A percentile compares a stretch with the other conserved stretches of the same genome.
phyloP scores from a whole-genome alignment of 208 protist species.

The Acanthamoeba lugdunensis region DNA sequence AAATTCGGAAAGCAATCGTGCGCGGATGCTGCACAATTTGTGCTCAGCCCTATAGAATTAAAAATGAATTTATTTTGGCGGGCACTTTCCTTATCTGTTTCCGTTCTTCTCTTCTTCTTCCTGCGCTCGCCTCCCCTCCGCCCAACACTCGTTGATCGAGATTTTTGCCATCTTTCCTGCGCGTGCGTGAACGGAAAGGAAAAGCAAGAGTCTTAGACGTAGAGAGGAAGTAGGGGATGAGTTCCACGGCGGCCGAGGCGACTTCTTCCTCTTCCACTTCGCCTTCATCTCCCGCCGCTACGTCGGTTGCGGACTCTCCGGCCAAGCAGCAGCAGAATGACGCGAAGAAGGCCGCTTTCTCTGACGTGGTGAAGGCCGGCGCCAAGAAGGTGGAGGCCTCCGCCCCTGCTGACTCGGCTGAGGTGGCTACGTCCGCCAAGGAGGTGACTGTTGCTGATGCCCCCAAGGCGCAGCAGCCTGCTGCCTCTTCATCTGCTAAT shows the following conservation, averaged over 20 bases:
- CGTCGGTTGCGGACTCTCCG: slow-evolving; percentile 1
- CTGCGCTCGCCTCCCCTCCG: no score
- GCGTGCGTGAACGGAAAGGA: background rate
- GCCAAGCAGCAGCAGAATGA: slow-evolving; percentile 6
- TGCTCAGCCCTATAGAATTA: background rate
- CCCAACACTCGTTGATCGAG: background rate
- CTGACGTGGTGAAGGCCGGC: background rate
- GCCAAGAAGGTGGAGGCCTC: background rate
- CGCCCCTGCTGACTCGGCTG: background rate
- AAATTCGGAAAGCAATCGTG: background rate
- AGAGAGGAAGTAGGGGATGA: slow-evolving; percentile 16
- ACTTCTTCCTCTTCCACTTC: background rate
- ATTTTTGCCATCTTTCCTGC: background rate
- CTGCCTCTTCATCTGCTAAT: background rate
- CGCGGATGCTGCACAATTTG: background rate
- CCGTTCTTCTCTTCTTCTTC: slow-evolving; percentile 1
- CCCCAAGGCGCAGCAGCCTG: background rate
- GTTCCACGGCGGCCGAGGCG: background rate
- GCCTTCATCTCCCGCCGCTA: background rate
- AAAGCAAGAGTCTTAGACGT: background rate
- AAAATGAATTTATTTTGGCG: background rate
- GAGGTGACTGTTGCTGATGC: background rate
- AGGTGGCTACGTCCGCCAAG: background rate
- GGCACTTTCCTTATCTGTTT: background rate
- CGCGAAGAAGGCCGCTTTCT: background rate